Conservation (phyloP, 768 basidiomycete species). For the Cystobasidium onofrii region DNA sequence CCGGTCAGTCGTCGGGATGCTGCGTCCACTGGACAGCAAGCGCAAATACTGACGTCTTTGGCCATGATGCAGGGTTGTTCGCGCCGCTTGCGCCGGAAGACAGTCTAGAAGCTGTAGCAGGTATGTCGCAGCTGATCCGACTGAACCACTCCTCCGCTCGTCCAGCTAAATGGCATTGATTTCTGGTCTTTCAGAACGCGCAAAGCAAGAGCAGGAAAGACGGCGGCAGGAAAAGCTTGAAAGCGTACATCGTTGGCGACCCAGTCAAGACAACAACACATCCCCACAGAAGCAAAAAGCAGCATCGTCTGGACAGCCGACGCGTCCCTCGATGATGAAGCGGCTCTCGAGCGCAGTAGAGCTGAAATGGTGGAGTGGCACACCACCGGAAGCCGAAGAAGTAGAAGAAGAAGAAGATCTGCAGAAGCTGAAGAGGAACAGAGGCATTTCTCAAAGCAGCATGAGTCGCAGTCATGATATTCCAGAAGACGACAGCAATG, state of each 20-base stretch:
- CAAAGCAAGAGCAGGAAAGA: not conserved
- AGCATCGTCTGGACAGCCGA: not conserved
- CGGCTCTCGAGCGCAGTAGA: conserved; percentile 20
- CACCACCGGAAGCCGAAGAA: not conserved
- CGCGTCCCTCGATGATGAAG: conserved; percentile 5
- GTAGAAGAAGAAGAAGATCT: conserved; percentile 24
- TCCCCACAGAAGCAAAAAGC: not conserved
- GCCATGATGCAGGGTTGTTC: conserved; percentile 7
- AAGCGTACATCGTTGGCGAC: conserved; percentile 23
- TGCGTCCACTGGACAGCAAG: too few relatives aligned
- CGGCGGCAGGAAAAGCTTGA: conserved; percentile 5
- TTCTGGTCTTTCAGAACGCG: not conserved
- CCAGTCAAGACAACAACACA: not conserved
- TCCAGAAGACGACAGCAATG: not conserved
- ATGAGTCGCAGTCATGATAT: not conserved
- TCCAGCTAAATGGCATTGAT: not conserved
- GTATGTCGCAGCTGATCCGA: not conserved
- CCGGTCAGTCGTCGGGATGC: not conserved
- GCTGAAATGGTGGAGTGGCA: conserved; percentile 17
- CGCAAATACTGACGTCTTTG: not conserved
- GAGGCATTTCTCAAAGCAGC: not conserved
- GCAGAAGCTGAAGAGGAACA: not conserved
- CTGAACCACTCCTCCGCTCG: not conserved
- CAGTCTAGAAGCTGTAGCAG: conserved; percentile 10
- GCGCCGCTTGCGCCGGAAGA: conserved; percentile 22